A percentile compares a stretch with the other conserved stretches of the same genome.
Conservation (phyloP, 192 early-diverging fungal genomes). For the Podochytrium sp. region DNA sequence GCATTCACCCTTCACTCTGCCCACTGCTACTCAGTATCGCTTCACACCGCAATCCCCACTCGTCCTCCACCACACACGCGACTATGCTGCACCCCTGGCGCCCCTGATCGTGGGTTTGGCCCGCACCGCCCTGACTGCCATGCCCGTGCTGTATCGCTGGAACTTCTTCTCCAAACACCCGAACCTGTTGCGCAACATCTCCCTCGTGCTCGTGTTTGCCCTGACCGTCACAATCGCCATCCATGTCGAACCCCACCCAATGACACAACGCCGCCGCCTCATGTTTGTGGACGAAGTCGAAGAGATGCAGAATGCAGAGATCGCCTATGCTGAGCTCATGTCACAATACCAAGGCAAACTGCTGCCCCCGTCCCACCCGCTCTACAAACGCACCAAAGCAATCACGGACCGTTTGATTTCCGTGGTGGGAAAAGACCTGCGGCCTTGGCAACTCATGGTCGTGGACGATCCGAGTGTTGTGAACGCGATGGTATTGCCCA, state of each 20-base stretch:
- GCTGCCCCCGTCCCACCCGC: conserved; percentile 18
- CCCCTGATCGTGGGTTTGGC: neutral
- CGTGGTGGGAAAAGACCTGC: conserved; percentile 31
- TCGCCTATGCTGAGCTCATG: conserved; percentile 15
- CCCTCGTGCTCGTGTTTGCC: neutral
- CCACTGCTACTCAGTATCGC: too few relatives aligned
- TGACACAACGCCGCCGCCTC: conserved; percentile 40
- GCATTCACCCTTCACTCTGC: too few relatives aligned
- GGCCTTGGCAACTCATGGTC: conserved; percentile 46
- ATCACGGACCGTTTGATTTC: conserved; percentile 3
- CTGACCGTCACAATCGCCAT: neutral
- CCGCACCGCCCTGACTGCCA: neutral
- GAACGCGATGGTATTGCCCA: conserved; percentile 48
- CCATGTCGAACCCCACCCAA: conserved; percentile 19
- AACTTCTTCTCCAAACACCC: conserved; percentile 6
- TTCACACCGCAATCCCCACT: too few relatives aligned
- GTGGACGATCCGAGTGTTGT: conserved; percentile 38
- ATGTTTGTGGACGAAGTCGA: conserved; percentile 45
- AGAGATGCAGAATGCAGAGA: conserved; percentile 33
- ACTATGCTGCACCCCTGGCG: neutral
- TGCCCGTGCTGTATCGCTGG: conserved; percentile 16
- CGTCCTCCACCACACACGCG: too few relatives aligned
- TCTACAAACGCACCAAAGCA: neutral
- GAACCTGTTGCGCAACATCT: neutral
- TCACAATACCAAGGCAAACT: conserved; percentile 8